Base-by-base conservation (phyloP, 495 filamentous ascomycete genomes). In the Penicillium cataractarum region DNA sequence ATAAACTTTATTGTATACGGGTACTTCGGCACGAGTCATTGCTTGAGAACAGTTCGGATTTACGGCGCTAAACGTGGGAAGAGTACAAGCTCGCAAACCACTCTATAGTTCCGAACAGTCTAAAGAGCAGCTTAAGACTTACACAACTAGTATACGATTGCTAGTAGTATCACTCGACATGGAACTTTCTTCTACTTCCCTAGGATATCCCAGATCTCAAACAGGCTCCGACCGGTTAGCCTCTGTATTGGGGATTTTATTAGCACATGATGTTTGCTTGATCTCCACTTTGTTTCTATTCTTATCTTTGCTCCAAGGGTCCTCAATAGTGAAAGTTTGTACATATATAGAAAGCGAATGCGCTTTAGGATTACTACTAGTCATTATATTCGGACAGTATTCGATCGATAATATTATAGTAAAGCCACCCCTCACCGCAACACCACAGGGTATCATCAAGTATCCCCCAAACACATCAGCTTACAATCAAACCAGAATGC, bases 401-500 rank as follows among this genome's bases (percentile, higher is more conserved):
- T 31, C 29, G 7, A 46, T 15, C 1, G 5, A 46, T 46, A 22
- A 8, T 10, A 46, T 31, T 31, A 9, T 8, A 46, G 9, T 22
- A 22, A 15, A 2, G 13, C 46, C 12, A 24, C 26, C 12, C 44
- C 12, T n/a, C 22, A 27, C 21, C 13, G 4, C 22, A 29, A n/a
- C 56, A 53, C 51, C 35, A 57, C 26, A 19, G 22, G 21, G 29
- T 58, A 63, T 63, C 33, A 57, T 32, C 42, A 46, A 21, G 39
- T 58, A 49, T 22, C 31, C 19, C 29, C 24, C 51, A 26, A 54
- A 21, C 7, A 17, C 5, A 35, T 29, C 6, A 54, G 21, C 7
- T 4, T 33, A 35, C 19, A 12, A 19, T 19, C 15, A 8, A 53
- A 33, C 8, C 21, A 46, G 29, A 7, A 42, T 46, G 57, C 58